Base-by-base conservation (phyloP, 768 basidiomycete species). In the Leucocoprinus sp. region DNA sequence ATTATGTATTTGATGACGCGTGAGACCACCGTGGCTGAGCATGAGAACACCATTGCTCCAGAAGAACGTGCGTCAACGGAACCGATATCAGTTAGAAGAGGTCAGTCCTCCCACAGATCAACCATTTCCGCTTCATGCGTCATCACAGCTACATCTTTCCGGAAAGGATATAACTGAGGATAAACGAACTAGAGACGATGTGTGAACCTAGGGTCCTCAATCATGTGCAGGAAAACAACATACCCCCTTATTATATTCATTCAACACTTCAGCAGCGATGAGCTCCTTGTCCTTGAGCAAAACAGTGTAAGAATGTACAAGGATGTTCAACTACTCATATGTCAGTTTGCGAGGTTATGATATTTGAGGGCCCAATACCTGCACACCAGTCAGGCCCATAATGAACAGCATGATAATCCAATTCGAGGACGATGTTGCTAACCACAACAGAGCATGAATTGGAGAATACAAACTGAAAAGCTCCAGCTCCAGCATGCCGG, bases 51-150 rank as follows among this genome's bases (percentile, higher is more conserved):
- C n/a, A n/a, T n/a, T n/a, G n/a, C n/a, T n/a, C n/a, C n/a, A n/a
- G n/a, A n/a, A n/a, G n/a, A n/a, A n/a, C n/a, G n/a, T n/a, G n/a
- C n/a, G n/a, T n/a, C n/a, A n/a, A n/a, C n/a, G n/a, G n/a, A n/a
- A n/a, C n/a, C n/a, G n/a, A n/a, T n/a, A n/a, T n/a, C n/a, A n/a
- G n/a, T n/a, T n/a, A n/a, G n/a, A n/a, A n/a, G n/a, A n/a, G 31
- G 14, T 23, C 38, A 63, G 23, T 73, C 65, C 49, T 78, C 73
- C 74, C 72, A 78, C 23, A 75, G 53, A 52, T 75, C 70, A 7
- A 86, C 74, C 51, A 87, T 72, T 68, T 92, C 89, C 1, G 84
- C 76, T 56, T 92, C 72, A 60, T 89, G 80, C 2, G 89, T 92
- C 87, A 88, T 89, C 21, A 88, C 83, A 3, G 82, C 80, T 1